Evolutionary conservation across 2,329 filamentous ascomycete species (phyloP).

Genomic region (Botryosphaeria dothidea): DNA sequence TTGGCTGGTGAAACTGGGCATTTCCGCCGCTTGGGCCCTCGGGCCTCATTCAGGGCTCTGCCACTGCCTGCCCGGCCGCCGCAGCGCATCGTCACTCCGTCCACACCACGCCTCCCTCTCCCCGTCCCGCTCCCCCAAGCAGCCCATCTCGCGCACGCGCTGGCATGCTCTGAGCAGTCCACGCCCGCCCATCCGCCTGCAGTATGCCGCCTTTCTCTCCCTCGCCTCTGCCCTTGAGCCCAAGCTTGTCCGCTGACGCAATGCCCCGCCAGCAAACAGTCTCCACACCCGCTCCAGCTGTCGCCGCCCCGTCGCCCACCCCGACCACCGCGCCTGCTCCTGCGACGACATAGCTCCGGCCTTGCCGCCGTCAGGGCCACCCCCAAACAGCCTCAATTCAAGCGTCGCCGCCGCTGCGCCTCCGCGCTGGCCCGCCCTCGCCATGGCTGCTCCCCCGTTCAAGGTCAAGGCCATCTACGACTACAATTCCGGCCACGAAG

Average conservation of each 20-base stretch:
- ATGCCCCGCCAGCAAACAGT: conserved; percentile 20
- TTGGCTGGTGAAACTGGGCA: conserved; percentile 10
- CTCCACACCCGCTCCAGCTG: conserved; percentile 1
- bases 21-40: background rate
- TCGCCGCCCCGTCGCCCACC: background rate
- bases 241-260: conserved; percentile 20
- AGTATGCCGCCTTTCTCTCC: background rate
- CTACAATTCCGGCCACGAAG: conserved; percentile 88
- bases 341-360: background rate
- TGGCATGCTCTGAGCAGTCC: background rate
- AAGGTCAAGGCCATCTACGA: conserved; percentile 96
- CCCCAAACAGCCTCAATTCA: background rate
- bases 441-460: conserved; percentile 51
- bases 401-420: conserved; percentile 1
- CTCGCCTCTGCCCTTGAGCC: background rate
- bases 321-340: background rate
- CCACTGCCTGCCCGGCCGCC: conserved; percentile 4
- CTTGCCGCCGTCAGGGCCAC: background rate
- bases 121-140: background rate
- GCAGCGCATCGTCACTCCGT: conserved; percentile 6
- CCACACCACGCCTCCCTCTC: conserved; percentile 8
- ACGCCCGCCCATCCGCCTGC: background rate
- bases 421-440: conserved; percentile 11
- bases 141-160: background rate
- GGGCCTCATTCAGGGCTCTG: conserved; percentile 12